Conservation (phyloP, 2,329 filamentous ascomycete genomes). For the Penicillium psychrosexuale region DNA sequence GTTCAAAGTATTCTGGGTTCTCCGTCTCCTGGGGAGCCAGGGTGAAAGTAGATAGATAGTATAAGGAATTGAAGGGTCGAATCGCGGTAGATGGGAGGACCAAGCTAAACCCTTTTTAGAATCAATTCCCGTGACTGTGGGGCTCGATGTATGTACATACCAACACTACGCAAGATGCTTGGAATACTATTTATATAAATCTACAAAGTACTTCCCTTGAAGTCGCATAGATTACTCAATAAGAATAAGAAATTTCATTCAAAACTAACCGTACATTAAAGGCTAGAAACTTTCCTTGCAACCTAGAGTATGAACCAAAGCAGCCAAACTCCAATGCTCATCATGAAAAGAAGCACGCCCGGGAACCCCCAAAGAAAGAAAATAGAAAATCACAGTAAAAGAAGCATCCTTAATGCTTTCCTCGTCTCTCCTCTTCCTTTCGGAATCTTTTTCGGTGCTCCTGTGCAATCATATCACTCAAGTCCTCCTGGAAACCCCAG, state of each 20-base stretch:
- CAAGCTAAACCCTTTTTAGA: not conserved
- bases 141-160: not conserved
- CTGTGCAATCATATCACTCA: constrained; percentile 93
- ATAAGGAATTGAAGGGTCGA: not conserved
- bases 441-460: constrained; percentile 89
- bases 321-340: constrained; percentile 6
- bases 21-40: not conserved
- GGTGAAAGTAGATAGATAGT: not conserved
- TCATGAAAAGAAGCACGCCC: not conserved
- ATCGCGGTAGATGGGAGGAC: not conserved
- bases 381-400: not conserved
- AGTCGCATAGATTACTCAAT: not conserved
- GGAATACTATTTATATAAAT: not conserved
- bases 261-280: constrained; percentile 1
- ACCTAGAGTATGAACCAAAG: not conserved
- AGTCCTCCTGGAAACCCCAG: constrained; percentile 80
- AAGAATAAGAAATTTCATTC: not conserved
- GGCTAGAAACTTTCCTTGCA: not conserved
- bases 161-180: not conserved
- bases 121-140: not conserved
- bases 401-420: constrained; percentile 47
- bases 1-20: not conserved
- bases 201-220: too few species aligned
- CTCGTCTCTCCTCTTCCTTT: constrained; percentile 74
- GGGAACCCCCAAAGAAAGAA: not conserved